These are phyloP conservation scores for Mycena maculata DNA, from an alignment of 768 basidiomycete genomes.

Conservation along the genomic window DNA sequence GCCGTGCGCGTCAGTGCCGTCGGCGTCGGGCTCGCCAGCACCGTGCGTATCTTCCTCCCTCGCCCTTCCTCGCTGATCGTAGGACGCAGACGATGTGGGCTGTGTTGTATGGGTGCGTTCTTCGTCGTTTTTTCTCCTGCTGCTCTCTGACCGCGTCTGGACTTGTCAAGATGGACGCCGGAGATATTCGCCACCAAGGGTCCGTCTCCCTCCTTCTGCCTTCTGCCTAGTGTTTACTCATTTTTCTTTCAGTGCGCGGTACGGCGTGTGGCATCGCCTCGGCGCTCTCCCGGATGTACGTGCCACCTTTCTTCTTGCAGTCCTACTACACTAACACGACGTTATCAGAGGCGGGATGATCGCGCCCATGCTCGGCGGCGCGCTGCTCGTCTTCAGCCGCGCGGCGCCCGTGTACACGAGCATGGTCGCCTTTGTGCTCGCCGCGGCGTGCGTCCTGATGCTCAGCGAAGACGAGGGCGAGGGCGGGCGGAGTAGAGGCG, in stretches of 20 bases:
- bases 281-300: conserved; percentile 85
- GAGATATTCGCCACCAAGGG: conserved; percentile 87
- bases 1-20: conserved; percentile 71
- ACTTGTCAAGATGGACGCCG: conserved; percentile 83
- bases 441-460: conserved; percentile 71
- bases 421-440: conserved; percentile 71
- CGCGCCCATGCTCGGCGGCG: conserved; percentile 83
- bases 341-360: conserved; percentile 85
- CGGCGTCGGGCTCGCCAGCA: conserved; percentile 64
- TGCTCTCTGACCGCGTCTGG: neutral
- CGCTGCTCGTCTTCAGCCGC: conserved; percentile 72
- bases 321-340: conserved; percentile 1
- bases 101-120: conserved; percentile 74
- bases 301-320: conserved; percentile 26
- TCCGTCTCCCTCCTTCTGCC: conserved; percentile 39
- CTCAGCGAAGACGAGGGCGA: conserved; percentile 64
- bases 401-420: conserved; percentile 84
- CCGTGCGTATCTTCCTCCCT: conserved; percentile 53
- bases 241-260: conserved; percentile 68
- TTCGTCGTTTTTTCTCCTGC: conserved; percentile 24
- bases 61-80: neutral
- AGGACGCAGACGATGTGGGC: conserved; percentile 80
- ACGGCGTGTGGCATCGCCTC: conserved; percentile 91
- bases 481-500: conserved; percentile 39
- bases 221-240: conserved; percentile 7